These are phyloP conservation scores for Candida morakotiae DNA, from an alignment of 805 yeast genomes.

Conservation along the genomic window DNA sequence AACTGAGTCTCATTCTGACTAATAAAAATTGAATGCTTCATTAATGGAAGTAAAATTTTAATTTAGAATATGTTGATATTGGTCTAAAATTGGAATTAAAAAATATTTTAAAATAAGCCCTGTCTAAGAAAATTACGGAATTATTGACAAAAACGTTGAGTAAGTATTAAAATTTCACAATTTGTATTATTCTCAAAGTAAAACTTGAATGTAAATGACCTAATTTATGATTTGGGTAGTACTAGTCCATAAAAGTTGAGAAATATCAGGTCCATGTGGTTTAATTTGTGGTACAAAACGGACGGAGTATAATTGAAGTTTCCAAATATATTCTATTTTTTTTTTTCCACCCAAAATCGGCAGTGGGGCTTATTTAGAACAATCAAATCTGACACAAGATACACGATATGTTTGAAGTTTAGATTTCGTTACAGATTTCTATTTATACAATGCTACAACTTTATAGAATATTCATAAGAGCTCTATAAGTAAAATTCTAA, in stretches of 20 bases:
- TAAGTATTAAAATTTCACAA: no score
- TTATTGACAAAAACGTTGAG: no score
- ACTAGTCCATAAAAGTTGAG: no score
- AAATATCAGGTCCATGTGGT: not conserved
- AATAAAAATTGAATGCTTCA: not conserved
- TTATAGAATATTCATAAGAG: no score
- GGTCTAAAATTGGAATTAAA: not conserved
- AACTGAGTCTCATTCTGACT: slow-evolving; percentile 3
- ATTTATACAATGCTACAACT: no score
- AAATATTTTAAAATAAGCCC: not conserved
- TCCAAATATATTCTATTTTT: not conserved
- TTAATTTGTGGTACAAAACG: not conserved
- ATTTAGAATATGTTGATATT: not conserved
- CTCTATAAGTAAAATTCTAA: not conserved
- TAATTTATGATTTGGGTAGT: no score
- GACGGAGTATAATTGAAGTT: not conserved
- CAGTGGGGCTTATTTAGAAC: not conserved
- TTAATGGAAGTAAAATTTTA: not conserved
- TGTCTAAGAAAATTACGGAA: not conserved
- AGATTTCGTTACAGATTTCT: no score
- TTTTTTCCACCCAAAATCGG: not conserved
- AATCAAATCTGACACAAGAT: no score
- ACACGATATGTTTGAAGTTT: no score
- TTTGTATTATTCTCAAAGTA: no score
- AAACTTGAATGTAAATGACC: no score